A percentile compares a stretch with the other conserved stretches of the same genome.
phyloP scores from a whole-genome alignment of 2,329 filamentous ascomycete genomes.

The Aspergillus pseudoglaucus region DNA sequence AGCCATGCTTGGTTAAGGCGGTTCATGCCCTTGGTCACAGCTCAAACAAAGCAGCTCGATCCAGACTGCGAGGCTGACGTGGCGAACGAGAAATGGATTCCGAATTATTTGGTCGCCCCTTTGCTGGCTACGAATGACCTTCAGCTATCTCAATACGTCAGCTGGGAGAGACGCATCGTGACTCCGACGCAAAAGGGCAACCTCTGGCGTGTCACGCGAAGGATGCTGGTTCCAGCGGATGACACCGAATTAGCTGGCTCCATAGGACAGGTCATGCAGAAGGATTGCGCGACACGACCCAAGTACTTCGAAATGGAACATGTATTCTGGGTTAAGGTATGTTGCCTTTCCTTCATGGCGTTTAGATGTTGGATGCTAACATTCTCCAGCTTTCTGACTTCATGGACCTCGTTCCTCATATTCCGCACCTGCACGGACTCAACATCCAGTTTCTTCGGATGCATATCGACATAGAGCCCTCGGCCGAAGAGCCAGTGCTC shows the following conservation, averaged over 20 bases:
- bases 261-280: constrained; percentile 33
- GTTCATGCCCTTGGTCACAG: constrained; percentile 43
- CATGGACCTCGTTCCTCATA: constrained; percentile 43
- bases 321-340: constrained; percentile 47
- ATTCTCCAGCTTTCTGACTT: constrained; percentile 41
- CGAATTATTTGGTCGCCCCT: constrained; percentile 44
- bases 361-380: neutral
- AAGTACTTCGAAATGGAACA: constrained; percentile 46
- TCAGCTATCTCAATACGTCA: constrained; percentile 42
- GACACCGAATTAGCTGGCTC: constrained; percentile 31
- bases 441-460: constrained; percentile 34
- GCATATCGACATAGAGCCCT: constrained; percentile 36
- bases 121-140: constrained; percentile 45
- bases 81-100: constrained; percentile 42
- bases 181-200: constrained; percentile 39
- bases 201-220: constrained; percentile 43
- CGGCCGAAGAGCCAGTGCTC: constrained; percentile 7
- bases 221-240: constrained; percentile 39
- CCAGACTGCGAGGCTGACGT: constrained; percentile 28
- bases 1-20: constrained; percentile 39
- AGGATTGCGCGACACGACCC: constrained; percentile 38
- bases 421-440: constrained; percentile 41
- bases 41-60: constrained; percentile 38
- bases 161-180: constrained; percentile 40
- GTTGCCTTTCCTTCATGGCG: constrained; percentile 4